Percentiles rank a stretch among this genome's conserved stretches.
Conservation (phyloP, 768 basidiomycete genomes). For the Pisolithus microcarpus region DNA sequence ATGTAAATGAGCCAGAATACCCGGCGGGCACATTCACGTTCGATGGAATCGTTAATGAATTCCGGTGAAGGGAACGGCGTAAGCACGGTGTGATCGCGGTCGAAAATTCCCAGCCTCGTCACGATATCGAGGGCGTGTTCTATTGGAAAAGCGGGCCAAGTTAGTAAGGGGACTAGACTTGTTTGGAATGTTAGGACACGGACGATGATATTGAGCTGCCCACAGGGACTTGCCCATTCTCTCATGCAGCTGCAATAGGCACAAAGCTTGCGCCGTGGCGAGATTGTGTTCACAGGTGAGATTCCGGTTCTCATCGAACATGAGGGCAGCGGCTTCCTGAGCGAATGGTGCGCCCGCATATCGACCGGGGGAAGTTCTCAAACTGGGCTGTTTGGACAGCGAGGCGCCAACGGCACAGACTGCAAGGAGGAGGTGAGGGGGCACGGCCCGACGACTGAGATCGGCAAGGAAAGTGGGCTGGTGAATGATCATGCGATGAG, state of each 20-base stretch:
- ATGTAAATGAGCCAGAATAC: conserved; percentile 75
- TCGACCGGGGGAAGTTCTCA: conserved; percentile 49
- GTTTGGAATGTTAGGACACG: conserved; percentile 6
- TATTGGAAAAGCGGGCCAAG: conserved; percentile 31
- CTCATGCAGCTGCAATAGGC: conserved; percentile 66
- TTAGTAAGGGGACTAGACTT: conserved; percentile 1
- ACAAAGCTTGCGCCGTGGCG: conserved; percentile 68
- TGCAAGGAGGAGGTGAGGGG: conserved; percentile 62
- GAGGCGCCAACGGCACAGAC: conserved; percentile 77
- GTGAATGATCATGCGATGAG: conserved; percentile 69
- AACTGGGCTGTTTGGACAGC: conserved; percentile 56
- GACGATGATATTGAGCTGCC: conserved; percentile 26
- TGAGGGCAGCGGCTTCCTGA: conserved; percentile 54
- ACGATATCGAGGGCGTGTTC: conserved; percentile 57
- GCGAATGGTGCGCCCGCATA: conserved; percentile 48
- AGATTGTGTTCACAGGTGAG: conserved; percentile 58
- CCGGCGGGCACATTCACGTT: conserved; percentile 73
- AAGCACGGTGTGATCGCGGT: conserved; percentile 52
- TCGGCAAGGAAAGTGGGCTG: conserved; percentile 67
- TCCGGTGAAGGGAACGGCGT: conserved; percentile 53
- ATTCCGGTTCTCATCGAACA: conserved; percentile 63
- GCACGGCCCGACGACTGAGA: conserved; percentile 60
- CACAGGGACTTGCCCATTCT: conserved; percentile 34
- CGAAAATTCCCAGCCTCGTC: conserved; percentile 57
- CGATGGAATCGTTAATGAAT: conserved; percentile 54